phyloP scores from a whole-genome alignment of 2,329 filamentous ascomycete species.

The Claviceps purpurea region DNA sequence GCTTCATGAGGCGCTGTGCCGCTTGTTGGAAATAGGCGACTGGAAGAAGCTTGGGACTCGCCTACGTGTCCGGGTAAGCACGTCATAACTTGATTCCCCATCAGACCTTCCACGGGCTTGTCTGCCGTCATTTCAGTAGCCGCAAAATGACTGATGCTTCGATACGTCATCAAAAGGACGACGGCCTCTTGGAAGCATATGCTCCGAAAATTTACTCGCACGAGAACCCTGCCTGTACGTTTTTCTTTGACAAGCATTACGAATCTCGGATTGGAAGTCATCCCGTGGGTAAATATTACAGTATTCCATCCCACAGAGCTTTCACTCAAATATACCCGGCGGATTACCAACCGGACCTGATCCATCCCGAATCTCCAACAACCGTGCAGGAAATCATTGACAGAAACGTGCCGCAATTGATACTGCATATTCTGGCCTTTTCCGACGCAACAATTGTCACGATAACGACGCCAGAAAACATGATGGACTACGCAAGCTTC shows the following conservation, averaged over 20 bases:
- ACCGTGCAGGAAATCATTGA: constrained; percentile 5
- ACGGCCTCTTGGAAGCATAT: constrained; percentile 6
- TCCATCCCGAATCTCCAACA: neutral
- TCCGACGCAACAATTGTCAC: constrained; percentile 4
- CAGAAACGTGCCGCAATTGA: constrained; percentile 3
- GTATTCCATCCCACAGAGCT: neutral
- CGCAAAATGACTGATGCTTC: neutral
- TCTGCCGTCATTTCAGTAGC: neutral
- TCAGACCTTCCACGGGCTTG: neutral
- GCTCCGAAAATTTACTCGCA: constrained; percentile 1
- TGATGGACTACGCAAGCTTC: constrained; percentile 5
- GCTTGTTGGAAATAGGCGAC: constrained; percentile 5
- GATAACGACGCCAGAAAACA: constrained; percentile 3
- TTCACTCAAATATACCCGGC: constrained; percentile 5
- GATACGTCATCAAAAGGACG: neutral
- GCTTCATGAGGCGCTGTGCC: constrained; percentile 3
- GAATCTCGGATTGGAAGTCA: constrained; percentile 1
- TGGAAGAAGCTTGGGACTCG: constrained; percentile 6
- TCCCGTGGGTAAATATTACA: constrained; percentile 1
- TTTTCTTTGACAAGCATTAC: constrained; percentile 3
- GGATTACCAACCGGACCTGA: neutral
- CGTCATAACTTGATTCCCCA: neutral
- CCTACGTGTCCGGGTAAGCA: constrained; percentile 4
- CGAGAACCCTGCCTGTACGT: constrained; percentile 3
- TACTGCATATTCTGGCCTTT: constrained; percentile 4